Base-by-base conservation (phyloP, 2,329 filamentous ascomycete species). In the Triangularia verruculosa region DNA sequence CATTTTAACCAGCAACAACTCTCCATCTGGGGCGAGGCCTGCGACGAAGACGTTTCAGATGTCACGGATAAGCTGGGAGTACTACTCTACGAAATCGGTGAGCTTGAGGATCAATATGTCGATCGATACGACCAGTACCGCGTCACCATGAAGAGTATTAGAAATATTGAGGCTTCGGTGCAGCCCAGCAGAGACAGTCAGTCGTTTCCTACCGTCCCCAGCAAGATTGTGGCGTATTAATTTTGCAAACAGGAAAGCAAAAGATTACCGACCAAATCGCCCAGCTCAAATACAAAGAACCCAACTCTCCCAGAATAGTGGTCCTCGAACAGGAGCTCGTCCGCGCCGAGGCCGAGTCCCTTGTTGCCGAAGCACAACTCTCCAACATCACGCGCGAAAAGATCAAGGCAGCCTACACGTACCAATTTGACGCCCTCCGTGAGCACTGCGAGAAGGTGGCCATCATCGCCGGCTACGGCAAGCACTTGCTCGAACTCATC, bases 331-430 rank as follows among this genome's bases (percentile, higher is more conserved):
- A 99, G 79, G 95, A 99, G 79, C 91, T 99, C 64, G 95, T 99
- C 71, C 93, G 95, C 72, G 95, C 95, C 70, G 95, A 99, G 79
- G 95, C 95, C 72, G 95, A 99, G 78, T 98, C 95, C n/a, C 88
- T 99, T 13, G 95, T 99, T 62, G 95, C 95, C 67, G 95, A 99
- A 79, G 95, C 95, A 7, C 95, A 99, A 81, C 86, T 99, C 59
- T 97, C 94, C 76, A 99, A 99, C 84, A 99, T 99, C 75, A 99
- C 96, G 25, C 94, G 95, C 73, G 94, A 99, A 81, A 99, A 99
- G 86, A 89, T 99, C 76, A 99, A 99, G 87, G 91, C 94, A 59
- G 95, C 95, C 47, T 99, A 97, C 81, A 91, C 89, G 61, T 99
- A 98, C 82, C 95, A 99, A 76, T 99, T 99, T 72, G 94, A 99